Conservation (phyloP, 2,329 filamentous ascomycete genomes). For the Talaromyces sp. region DNA sequence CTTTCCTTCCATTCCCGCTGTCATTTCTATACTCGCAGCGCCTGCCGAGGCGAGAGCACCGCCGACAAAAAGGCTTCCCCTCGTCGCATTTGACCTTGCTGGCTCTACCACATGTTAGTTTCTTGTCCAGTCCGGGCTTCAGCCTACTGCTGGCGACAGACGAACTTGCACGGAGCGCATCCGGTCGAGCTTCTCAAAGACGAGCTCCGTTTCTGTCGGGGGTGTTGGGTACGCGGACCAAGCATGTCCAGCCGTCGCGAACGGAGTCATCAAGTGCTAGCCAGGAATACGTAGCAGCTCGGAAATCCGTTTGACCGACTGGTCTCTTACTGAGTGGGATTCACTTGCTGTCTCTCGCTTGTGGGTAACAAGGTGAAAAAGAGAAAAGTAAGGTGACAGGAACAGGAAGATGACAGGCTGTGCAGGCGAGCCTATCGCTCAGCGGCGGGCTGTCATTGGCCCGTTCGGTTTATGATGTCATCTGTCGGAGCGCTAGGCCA, state of each 20-base stretch:
- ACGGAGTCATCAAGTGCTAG: not conserved
- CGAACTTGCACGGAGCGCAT: not conserved
- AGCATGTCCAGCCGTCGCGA: not conserved
- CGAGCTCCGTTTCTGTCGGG: not conserved
- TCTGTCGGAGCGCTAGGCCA: not conserved
- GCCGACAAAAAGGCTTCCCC: slow-evolving; percentile 17
- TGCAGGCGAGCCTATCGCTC: not conserved
- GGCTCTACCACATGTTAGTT: slow-evolving; percentile 6
- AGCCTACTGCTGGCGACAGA: not conserved
- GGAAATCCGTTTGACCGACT: not conserved
- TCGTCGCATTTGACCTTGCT: slow-evolving; percentile 21
- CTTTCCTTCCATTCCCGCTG: not conserved
- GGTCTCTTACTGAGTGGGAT: not conserved
- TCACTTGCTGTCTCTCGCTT: not conserved
- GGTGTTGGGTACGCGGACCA: not conserved
- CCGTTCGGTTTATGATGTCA: slow-evolving; percentile 11
- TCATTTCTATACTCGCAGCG: slow-evolving; percentile 15
- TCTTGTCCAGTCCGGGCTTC: not conserved
- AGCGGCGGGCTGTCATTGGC: not conserved
- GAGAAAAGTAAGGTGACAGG: not conserved
- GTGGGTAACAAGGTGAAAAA: not conserved
- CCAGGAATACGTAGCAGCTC: not conserved
- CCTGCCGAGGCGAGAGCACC: slow-evolving; percentile 15
- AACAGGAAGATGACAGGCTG: not conserved
- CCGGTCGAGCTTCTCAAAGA: not conserved